phyloP scores from a whole-genome alignment of 177 flowering plant species.

The Telopea speciosissima region DNA sequence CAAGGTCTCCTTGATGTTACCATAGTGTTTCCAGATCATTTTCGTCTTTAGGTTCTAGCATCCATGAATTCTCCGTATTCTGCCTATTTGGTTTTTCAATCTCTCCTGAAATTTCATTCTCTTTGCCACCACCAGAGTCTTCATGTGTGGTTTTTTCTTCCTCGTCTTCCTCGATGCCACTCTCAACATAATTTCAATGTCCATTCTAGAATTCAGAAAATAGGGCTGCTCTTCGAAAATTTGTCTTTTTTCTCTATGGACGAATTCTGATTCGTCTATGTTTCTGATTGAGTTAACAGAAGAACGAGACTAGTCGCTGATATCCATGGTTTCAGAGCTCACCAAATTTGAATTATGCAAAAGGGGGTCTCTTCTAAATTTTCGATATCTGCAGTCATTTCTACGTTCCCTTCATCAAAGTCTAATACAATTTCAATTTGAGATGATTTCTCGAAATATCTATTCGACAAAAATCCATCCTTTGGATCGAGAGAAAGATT shows the following conservation, averaged over 20 bases:
- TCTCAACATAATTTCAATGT: no score
- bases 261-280: no score
- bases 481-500: slow-evolving; percentile 25
- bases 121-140: background rate
- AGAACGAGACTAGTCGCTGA: no score
- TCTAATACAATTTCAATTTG: slow-evolving; percentile 15
- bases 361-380: slow-evolving; percentile 22
- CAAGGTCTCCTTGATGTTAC: slow-evolving; percentile 99
- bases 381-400: no score
- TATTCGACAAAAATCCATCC: slow-evolving; percentile 43
- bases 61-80: slow-evolving; percentile 14
- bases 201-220: slow-evolving; percentile 10
- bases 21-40: slow-evolving; percentile 50
- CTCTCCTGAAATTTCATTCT: no score
- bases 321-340: no score
- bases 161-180: slow-evolving; percentile 11
- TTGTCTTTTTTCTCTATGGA: no score
- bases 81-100: slow-evolving; percentile 8
- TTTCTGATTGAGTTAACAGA: no score
- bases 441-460: slow-evolving; percentile 35
- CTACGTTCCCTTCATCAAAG: slow-evolving; percentile 23
- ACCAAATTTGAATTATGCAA: slow-evolving; percentile 2
- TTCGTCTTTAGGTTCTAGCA: slow-evolving; percentile 33
- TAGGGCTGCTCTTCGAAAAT: slow-evolving; percentile 1
- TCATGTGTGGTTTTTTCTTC: slow-evolving; percentile 9